These are phyloP conservation scores for Nymphaea colorata DNA, from an alignment of 164 flowering plant species.

Conservation along the genomic window DNA sequence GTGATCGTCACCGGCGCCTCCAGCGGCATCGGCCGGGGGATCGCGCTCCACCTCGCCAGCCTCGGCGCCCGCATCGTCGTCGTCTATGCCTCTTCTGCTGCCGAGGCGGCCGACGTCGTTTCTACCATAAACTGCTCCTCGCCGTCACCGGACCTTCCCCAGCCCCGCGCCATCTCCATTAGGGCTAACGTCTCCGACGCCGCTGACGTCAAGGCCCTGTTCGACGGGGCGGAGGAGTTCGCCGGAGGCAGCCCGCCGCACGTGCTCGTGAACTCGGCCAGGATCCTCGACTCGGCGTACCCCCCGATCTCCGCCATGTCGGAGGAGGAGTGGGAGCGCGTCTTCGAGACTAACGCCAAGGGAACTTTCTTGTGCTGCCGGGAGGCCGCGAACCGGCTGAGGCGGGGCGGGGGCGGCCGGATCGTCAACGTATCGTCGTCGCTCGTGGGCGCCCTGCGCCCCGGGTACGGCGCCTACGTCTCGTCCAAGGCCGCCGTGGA, in stretches of 20 bases:
- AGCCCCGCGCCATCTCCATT: slow-evolving; percentile 31
- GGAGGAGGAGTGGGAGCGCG: slow-evolving; percentile 33
- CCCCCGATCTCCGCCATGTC: slow-evolving; percentile 30
- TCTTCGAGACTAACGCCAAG: slow-evolving; percentile 30
- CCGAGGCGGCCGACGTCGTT: slow-evolving; percentile 17
- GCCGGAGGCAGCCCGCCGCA: slow-evolving; percentile 24
- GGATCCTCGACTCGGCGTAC: slow-evolving; percentile 29
- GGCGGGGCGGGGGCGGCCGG: slow-evolving; percentile 45
- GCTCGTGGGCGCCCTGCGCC: slow-evolving; percentile 19
- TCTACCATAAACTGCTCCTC: slow-evolving; percentile 15
- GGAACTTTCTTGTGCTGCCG: slow-evolving; percentile 41
- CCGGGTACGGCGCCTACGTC: slow-evolving; percentile 32
- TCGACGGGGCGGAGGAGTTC: slow-evolving; percentile 34
- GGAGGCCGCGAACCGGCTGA: slow-evolving; percentile 43
- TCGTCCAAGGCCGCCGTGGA: slow-evolving; percentile 64
- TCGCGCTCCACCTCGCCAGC: slow-evolving; percentile 31
- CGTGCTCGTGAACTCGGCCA: slow-evolving; percentile 55
- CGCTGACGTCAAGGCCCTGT: slow-evolving; percentile 34
- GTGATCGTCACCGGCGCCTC: slow-evolving; percentile 55
- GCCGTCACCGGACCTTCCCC: not conserved
- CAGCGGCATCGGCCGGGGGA: slow-evolving; percentile 40
- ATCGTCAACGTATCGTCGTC: slow-evolving; percentile 38
- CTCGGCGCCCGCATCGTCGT: slow-evolving; percentile 42
- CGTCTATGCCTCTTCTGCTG: slow-evolving; percentile 27
- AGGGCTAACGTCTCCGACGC: slow-evolving; percentile 45